Percentiles rank a stretch among this genome's conserved stretches.
Conservation (phyloP, 768 basidiomycete species). For the Russula brevipes region DNA sequence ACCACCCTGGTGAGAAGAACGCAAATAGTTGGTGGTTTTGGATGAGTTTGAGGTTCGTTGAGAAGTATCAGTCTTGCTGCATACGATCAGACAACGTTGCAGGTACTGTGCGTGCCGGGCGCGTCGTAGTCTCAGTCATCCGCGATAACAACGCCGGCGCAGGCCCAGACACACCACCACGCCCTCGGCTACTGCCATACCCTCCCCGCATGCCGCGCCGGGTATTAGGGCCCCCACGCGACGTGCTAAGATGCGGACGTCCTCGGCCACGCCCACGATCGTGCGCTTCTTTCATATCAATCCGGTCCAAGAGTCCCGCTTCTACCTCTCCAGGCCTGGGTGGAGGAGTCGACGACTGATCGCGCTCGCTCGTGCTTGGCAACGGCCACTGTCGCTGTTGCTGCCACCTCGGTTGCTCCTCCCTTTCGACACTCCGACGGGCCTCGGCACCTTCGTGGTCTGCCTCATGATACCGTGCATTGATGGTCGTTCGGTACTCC, state of each 20-base stretch:
- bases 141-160: slow-evolving; percentile 4
- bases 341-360: background rate
- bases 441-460: background rate
- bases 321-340: slow-evolving; percentile 5
- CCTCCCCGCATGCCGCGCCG: slow-evolving; percentile 5
- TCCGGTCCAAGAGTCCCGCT: slow-evolving; percentile 7
- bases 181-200: background rate
- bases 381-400: background rate
- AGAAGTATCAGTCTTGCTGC: slow-evolving; percentile 3
- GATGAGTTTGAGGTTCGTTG: background rate
- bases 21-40: background rate
- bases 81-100: slow-evolving; percentile 13
- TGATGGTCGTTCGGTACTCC: background rate
- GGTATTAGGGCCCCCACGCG: background rate
- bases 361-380: background rate
- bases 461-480: background rate
- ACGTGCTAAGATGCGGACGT: background rate
- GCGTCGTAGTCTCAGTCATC: slow-evolving; percentile 3
- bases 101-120: background rate
- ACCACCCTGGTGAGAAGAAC: too few relatives aligned
- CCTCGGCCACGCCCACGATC: slow-evolving; percentile 5
- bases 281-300: slow-evolving; percentile 6
- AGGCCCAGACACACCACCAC: background rate
- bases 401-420: background rate
- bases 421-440: background rate